Conservation (phyloP, 2,329 filamentous ascomycete species). For the Hymenoscyphus infarciens region DNA sequence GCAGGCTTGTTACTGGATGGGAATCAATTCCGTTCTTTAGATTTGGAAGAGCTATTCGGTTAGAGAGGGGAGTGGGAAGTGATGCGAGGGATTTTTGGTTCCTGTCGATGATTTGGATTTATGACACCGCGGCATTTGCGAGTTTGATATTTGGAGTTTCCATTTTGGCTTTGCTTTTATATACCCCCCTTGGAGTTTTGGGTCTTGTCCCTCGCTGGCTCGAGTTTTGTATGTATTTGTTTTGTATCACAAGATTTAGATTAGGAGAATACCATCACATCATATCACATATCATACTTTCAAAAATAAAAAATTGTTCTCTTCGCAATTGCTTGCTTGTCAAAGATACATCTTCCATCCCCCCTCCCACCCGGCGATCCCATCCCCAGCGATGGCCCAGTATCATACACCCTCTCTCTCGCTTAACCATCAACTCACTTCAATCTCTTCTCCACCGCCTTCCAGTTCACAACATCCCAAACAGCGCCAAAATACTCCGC, state of each 20-base stretch:
- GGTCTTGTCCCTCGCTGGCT: neutral
- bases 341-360: neutral
- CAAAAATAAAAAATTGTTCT: too few species aligned
- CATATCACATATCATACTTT: neutral
- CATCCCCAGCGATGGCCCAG: too few species aligned
- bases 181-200: neutral
- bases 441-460: slow-evolving; percentile 77
- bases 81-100: neutral
- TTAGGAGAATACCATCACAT: neutral
- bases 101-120: too few species aligned
- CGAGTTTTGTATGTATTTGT: neutral
- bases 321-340: neutral
- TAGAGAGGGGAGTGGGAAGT: too few species aligned
- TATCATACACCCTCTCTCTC: slow-evolving; percentile 8
- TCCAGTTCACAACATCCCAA: slow-evolving; percentile 97
- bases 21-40: too few species aligned
- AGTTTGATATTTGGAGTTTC: neutral
- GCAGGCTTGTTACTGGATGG: too few species aligned
- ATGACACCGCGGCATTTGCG: neutral
- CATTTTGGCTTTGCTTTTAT: neutral
- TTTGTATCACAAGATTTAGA: neutral
- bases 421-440: slow-evolving; percentile 30
- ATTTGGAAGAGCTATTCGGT: too few species aligned
- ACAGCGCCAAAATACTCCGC: slow-evolving; percentile 91
- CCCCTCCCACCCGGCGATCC: neutral